These are phyloP conservation scores for Termitomyces sp. DNA, from an alignment of 768 basidiomycete genomes.

Conservation along the genomic window DNA sequence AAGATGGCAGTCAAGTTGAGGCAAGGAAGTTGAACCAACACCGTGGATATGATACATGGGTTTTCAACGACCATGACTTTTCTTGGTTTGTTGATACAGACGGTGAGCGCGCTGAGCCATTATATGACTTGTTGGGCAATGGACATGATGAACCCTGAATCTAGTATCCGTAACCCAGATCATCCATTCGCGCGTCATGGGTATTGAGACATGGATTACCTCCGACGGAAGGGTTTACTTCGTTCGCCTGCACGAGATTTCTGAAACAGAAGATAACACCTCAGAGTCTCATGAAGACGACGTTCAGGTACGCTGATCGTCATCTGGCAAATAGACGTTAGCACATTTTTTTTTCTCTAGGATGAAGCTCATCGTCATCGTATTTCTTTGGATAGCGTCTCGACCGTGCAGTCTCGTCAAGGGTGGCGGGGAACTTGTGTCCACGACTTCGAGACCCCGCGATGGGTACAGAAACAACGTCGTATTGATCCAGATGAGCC, in stretches of 20 bases:
- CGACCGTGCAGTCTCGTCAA: constrained; percentile 19
- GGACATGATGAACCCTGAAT: background rate
- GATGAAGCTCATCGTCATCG: constrained; percentile 9
- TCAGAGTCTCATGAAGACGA: constrained; percentile 13
- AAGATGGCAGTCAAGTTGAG: constrained; percentile 29
- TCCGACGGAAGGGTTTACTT: constrained; percentile 83
- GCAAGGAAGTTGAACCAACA: constrained; percentile 27
- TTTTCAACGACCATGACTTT: constrained; percentile 59
- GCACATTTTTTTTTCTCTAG: background rate
- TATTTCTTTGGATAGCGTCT: constrained; percentile 17
- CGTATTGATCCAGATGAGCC: constrained; percentile 46
- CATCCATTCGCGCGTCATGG: constrained; percentile 50
- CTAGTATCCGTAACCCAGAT: constrained; percentile 68
- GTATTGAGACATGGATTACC: constrained; percentile 80
- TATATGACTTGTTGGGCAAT: background rate
- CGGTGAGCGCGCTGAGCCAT: constrained; percentile 62
- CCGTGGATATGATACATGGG: constrained; percentile 67
- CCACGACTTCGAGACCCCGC: constrained; percentile 68
- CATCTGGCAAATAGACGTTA: background rate
- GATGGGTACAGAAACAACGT: constrained; percentile 78
- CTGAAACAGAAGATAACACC: constrained; percentile 18
- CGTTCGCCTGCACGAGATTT: constrained; percentile 55
- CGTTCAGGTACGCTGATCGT: constrained; percentile 14
- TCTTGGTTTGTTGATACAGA: constrained; percentile 75
- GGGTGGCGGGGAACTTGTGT: constrained; percentile 79